Evolutionary conservation across 2,329 filamentous ascomycete genomes (phyloP).

Genomic region (Plenodomus biglobosus): DNA sequence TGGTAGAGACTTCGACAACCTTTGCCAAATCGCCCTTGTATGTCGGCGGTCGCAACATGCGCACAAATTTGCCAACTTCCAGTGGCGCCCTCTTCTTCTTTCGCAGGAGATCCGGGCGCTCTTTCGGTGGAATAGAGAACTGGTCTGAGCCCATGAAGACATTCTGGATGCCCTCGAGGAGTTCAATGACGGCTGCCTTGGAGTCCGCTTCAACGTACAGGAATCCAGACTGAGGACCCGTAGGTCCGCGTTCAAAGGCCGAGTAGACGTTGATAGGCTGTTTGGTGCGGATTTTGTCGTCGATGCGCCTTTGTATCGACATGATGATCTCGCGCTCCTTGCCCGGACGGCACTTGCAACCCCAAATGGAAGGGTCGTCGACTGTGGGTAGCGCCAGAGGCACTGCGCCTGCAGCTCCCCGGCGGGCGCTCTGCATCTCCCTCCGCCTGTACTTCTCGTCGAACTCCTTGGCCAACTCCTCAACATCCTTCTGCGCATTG

Average conservation of each 20-base stretch:
- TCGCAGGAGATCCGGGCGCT: constrained; percentile 94
- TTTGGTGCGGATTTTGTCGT: constrained; percentile 76
- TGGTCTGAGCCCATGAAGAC: constrained; percentile 87
- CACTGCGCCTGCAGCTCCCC: constrained; percentile 34
- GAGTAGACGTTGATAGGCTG: constrained; percentile 83
- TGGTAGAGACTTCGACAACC: constrained; percentile 88
- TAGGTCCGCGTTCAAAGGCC: constrained; percentile 78
- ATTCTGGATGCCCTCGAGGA: constrained; percentile 81
- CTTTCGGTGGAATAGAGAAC: constrained; percentile 88
- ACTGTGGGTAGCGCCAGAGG: constrained; percentile 82
- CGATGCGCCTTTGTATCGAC: constrained; percentile 82
- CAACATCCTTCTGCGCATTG: constrained; percentile 84
- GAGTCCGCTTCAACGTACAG: constrained; percentile 92
- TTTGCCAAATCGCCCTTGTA: constrained; percentile 90
- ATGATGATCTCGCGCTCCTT: constrained; percentile 93
- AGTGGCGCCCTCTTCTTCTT: constrained; percentile 80
- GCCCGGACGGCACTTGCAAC: constrained; percentile 86
- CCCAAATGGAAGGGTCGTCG: constrained; percentile 95
- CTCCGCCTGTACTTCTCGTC: constrained; percentile 86
- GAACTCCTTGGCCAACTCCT: constrained; percentile 80
- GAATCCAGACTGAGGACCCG: constrained; percentile 85
- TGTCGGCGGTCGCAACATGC: constrained; percentile 75
- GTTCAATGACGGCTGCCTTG: constrained; percentile 80
- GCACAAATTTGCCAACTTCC: constrained; percentile 87
- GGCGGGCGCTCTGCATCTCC: constrained; percentile 36